Conservation (phyloP, 2,329 filamentous ascomycete genomes). For the Colletotrichum neosansevieriae region DNA sequence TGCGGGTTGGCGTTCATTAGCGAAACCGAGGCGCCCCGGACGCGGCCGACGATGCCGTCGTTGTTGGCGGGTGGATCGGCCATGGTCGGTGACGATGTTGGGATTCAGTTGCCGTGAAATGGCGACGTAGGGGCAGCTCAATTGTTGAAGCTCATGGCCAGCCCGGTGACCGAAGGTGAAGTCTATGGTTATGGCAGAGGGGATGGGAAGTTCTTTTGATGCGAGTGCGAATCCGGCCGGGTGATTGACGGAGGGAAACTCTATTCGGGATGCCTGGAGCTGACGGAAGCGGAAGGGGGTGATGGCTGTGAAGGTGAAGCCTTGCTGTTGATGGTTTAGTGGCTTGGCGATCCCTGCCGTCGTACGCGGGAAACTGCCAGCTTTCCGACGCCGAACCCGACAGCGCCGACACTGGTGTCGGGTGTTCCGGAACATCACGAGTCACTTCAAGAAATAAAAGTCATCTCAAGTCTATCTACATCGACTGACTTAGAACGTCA, state of each 20-base stretch:
- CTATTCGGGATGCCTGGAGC: background rate
- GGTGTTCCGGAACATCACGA: too few species aligned
- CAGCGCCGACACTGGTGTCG: background rate
- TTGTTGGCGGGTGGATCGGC: constrained; percentile 25
- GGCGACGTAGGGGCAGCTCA: background rate
- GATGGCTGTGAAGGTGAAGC: constrained; percentile 6
- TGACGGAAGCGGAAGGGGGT: constrained; percentile 15
- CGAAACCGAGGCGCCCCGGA: constrained; percentile 45
- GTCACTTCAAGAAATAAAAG: too few species aligned
- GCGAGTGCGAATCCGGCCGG: background rate
- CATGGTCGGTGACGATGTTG: constrained; percentile 2
- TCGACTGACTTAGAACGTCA: too few species aligned
- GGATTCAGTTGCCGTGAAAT: background rate
- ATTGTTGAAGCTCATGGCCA: background rate
- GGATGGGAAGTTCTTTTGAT: background rate
- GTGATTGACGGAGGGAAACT: too few species aligned
- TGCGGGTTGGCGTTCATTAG: constrained; percentile 47
- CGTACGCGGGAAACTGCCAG: background rate
- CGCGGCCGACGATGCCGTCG: constrained; percentile 43
- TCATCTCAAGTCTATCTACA: too few species aligned
- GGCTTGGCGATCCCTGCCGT: constrained; percentile 12
- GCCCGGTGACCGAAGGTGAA: background rate
- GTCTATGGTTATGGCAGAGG: background rate
- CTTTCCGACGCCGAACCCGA: constrained; percentile 7
- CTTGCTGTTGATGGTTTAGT: constrained; percentile 2